Conservation (phyloP, 768 basidiomycete genomes). For the Tylopilus subfusipes region DNA sequence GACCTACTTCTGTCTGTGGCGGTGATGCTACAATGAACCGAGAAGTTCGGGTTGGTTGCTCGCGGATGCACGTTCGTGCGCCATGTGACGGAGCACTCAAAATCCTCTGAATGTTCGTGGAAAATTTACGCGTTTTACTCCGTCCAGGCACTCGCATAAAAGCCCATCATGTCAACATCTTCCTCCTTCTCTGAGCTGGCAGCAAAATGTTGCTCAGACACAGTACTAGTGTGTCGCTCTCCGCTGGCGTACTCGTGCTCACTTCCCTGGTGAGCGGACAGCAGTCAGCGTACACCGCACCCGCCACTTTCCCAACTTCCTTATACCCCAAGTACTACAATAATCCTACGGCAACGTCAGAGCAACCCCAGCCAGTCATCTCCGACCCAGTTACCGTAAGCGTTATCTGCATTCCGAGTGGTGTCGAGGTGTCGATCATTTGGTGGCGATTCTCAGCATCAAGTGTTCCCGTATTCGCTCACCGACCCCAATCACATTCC, state of each 20-base stretch:
- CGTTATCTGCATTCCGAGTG: background rate
- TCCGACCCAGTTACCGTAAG: constrained; percentile 65
- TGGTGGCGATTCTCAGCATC: constrained; percentile 39
- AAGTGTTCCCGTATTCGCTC: constrained; percentile 55
- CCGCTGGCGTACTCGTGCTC: constrained; percentile 7
- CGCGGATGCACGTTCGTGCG: constrained; percentile 26
- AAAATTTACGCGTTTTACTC: background rate
- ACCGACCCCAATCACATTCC: constrained; percentile 63
- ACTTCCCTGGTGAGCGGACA: constrained; percentile 9
- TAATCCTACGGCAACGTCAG: constrained; percentile 65
- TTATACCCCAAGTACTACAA: constrained; percentile 67
- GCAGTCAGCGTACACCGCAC: constrained; percentile 43
- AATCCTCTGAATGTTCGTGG: constrained; percentile 7
- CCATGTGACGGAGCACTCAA: background rate
- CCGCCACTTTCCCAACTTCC: constrained; percentile 64
- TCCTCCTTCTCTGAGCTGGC: background rate
- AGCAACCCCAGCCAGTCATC: constrained; percentile 74
- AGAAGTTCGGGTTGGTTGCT: background rate
- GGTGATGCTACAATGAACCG: too few relatives aligned
- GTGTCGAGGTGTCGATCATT: background rate
- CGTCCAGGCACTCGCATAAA: constrained; percentile 10
- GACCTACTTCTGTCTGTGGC: too few relatives aligned
- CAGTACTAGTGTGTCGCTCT: background rate
- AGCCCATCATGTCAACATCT: background rate
- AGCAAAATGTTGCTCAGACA: constrained; percentile 12